Evolutionary conservation across 2,329 filamentous ascomycete genomes (phyloP), one percentile per base, ranked within the genome.

Genomic region (Endoconidiophora laricicola): DNA sequence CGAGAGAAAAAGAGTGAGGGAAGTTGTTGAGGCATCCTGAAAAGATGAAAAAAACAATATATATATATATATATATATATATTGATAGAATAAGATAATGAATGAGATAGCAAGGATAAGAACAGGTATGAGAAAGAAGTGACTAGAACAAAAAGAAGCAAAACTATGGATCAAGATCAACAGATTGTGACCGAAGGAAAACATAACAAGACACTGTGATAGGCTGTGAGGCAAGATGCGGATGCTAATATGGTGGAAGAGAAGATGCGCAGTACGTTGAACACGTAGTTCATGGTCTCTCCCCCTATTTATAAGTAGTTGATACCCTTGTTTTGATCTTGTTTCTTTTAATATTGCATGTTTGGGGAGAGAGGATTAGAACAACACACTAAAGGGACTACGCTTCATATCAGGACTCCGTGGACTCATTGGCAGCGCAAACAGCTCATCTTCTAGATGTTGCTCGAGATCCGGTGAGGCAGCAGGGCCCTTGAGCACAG

Each of bases 401-500:
- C 79, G 84, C 48, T 79, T 78, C 70, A 91, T 86, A 57, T 93
- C 86, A 0, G 87, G 87, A 58, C 84, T 88, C 46, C 87, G 72
- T 1, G 87, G 87, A 59, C 84, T 90, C 66, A 94, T 78, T 1
- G 86, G 86, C 48, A 94, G 73, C 0, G 86, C 87, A 60, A 95
- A 95, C 2, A 94, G 70, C 39, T 84, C 88, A 52, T 94, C 86
- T 56, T 86, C 82, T 0, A 73, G 74, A 39, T 22, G 40, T 7
- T 44, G 39, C 18, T 24, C 14, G 33, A 23, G 23, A 4, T n/a
- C 20, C 24, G 48, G 44, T 24, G 47, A 18, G 18, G 42, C 29
- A 38, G 22, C 22, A 39, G 24, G 7, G 3, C 48, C 48, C 23
- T 49, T 49, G 46, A 53, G 24, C 24, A 53, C 39, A 4, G 51